Evolutionary conservation across 2,329 filamentous ascomycete species (phyloP).

Genomic region (Pyrenochaeta sp.): DNA sequence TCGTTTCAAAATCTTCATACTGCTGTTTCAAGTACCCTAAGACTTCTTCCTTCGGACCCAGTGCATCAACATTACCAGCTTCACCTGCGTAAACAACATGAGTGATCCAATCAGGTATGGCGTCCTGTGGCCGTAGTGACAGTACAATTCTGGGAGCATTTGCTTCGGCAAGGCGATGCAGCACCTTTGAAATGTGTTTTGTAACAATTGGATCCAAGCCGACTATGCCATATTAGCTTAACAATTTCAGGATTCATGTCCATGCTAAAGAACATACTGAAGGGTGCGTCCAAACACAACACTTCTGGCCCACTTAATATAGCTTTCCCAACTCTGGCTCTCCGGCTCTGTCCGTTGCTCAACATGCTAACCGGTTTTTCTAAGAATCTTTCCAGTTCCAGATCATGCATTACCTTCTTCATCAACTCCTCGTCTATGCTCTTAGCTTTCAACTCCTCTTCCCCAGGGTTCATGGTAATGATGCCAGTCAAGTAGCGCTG

Average conservation of each 20-base stretch:
- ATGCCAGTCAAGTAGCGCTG: constrained; percentile 82
- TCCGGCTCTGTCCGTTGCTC: constrained; percentile 90
- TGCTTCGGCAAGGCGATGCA: constrained; percentile 72
- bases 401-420: constrained; percentile 70
- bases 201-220: constrained; percentile 88
- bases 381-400: constrained; percentile 74
- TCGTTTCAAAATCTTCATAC: constrained; percentile 33
- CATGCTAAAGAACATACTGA: constrained; percentile 63
- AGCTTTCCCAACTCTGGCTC: constrained; percentile 87
- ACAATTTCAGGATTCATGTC: neutral
- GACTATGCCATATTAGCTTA: constrained; percentile 59
- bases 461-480: constrained; percentile 80
- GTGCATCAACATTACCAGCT: constrained; percentile 69
- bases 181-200: constrained; percentile 72
- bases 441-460: constrained; percentile 56
- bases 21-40: constrained; percentile 55
- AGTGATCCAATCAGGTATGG: constrained; percentile 88
- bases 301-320: constrained; percentile 81
- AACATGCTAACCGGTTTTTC: constrained; percentile 87
- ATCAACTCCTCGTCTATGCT: constrained; percentile 60
- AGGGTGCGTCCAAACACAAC: constrained; percentile 84
- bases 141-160: constrained; percentile 77
- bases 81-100: constrained; percentile 78
- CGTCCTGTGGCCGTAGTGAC: constrained; percentile 83
- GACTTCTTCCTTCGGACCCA: constrained; percentile 72